Conservation (phyloP, 2,329 filamentous ascomycete species). For the Microthyrium microscopicum region DNA sequence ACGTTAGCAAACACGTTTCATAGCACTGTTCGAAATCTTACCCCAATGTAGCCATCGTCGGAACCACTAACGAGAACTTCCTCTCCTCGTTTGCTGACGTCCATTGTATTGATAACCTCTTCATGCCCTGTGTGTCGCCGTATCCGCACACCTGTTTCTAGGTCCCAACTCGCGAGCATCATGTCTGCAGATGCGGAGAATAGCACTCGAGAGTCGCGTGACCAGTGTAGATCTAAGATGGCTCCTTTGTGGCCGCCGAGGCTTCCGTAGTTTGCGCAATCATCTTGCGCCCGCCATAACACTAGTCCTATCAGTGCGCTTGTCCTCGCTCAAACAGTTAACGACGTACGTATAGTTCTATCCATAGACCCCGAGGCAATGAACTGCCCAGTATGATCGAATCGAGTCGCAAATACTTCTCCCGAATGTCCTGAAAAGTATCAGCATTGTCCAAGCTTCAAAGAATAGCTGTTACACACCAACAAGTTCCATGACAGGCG, state of each 20-base stretch:
- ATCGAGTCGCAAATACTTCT: conserved; percentile 80
- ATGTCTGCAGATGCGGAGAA: conserved; percentile 90
- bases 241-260: conserved; percentile 83
- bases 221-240: conserved; percentile 88
- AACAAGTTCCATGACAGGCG: conserved; percentile 85
- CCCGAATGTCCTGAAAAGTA: conserved; percentile 40
- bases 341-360: conserved; percentile 58
- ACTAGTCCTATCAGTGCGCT: conserved; percentile 33
- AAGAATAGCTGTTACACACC: conserved; percentile 31
- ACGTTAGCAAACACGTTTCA: background rate
- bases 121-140: conserved; percentile 85
- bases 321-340: background rate
- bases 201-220: conserved; percentile 75
- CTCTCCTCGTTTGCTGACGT: conserved; percentile 76
- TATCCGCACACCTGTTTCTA: conserved; percentile 83
- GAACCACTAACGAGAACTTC: conserved; percentile 82
- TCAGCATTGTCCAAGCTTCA: conserved; percentile 8
- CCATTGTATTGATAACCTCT: conserved; percentile 85
- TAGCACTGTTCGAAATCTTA: conserved; percentile 13
- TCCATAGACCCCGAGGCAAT: conserved; percentile 96
- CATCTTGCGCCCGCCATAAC: conserved; percentile 82
- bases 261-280: conserved; percentile 86
- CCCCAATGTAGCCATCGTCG: conserved; percentile 79
- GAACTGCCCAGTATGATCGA: conserved; percentile 72
- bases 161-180: conserved; percentile 86